phyloP scores from a whole-genome alignment of 1,284 basidiomycete species.

The Cryptococcus floricola region DNA sequence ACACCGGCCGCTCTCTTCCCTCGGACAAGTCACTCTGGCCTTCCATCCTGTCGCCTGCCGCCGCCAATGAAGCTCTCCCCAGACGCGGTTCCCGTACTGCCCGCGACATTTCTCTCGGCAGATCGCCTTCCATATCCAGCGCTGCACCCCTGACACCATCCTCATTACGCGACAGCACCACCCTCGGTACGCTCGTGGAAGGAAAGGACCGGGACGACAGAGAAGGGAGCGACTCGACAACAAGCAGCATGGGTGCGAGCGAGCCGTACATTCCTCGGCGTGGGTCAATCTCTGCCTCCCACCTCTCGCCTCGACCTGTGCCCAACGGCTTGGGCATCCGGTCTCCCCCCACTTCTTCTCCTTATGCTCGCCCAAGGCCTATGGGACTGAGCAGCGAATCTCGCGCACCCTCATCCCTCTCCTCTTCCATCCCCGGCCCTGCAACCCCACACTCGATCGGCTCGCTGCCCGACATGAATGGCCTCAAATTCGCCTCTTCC shows the following conservation, averaged over 20 bases:
- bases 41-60: constrained; percentile 52
- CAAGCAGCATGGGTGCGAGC: constrained; percentile 37
- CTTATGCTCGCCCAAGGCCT: constrained; percentile 12
- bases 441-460: constrained; percentile 31
- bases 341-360: constrained; percentile 1
- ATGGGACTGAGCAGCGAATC: constrained; percentile 8
- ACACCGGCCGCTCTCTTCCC: constrained; percentile 70
- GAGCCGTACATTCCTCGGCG: constrained; percentile 19
- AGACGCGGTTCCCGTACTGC: constrained; percentile 27
- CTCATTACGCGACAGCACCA: constrained; percentile 33
- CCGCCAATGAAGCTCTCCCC: constrained; percentile 14
- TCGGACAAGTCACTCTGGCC: constrained; percentile 80
- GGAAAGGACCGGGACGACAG: constrained; percentile 33
- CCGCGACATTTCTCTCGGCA: constrained; percentile 39
- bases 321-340: neutral
- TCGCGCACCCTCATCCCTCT: constrained; percentile 13
- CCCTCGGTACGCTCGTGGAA: constrained; percentile 12
- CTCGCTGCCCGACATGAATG: constrained; percentile 40
- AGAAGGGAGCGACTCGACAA: constrained; percentile 42
- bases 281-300: neutral
- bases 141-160: constrained; percentile 36
- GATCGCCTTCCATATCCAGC: constrained; percentile 35
- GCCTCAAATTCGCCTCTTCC: constrained; percentile 29
- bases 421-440: constrained; percentile 21
- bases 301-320: constrained; percentile 2